A percentile compares a stretch with the other conserved stretches of the same genome.
phyloP scores from a whole-genome alignment of 192 early-diverging fungal genomes.

The Podila epicladia region DNA sequence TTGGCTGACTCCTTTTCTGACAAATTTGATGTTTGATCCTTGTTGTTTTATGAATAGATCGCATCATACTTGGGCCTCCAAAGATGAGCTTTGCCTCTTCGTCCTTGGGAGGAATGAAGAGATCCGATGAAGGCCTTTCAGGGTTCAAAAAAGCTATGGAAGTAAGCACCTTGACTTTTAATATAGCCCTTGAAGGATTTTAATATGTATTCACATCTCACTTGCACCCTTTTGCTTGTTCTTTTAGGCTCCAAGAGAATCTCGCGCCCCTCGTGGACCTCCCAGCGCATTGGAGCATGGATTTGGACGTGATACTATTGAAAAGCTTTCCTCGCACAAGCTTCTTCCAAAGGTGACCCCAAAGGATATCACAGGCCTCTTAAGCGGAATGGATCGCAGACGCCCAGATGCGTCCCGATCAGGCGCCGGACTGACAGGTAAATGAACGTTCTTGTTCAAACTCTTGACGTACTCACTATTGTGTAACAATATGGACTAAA shows the following conservation, averaged over 20 bases:
- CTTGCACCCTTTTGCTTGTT: not conserved
- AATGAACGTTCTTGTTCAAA: not conserved
- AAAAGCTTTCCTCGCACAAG: conserved; percentile 37
- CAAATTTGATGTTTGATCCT: not conserved
- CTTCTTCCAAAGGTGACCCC: conserved; percentile 42
- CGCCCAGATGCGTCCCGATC: conserved; percentile 18
- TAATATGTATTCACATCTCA: too few species aligned
- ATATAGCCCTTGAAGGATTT: too few species aligned
- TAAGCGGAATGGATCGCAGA: conserved; percentile 46
- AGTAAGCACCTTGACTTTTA: conserved; percentile 3
- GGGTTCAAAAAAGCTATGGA: conserved; percentile 41
- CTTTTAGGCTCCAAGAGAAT: conserved; percentile 29
- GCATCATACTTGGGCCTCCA: conserved; percentile 64
- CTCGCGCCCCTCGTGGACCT: conserved; percentile 37
- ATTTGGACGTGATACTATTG: conserved; percentile 48
- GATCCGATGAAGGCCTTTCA: conserved; percentile 45
- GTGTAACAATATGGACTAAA: not conserved
- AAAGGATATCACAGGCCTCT: conserved; percentile 44
- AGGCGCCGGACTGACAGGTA: conserved; percentile 15
- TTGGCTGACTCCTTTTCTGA: conserved; percentile 8
- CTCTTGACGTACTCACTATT: too few species aligned
- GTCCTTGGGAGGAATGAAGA: conserved; percentile 58
- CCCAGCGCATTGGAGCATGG: conserved; percentile 46
- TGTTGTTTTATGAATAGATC: conserved; percentile 29
- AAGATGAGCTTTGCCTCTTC: conserved; percentile 68